Base-by-base conservation (phyloP, 495 filamentous ascomycete species). In the Penicillium verhagenii region DNA sequence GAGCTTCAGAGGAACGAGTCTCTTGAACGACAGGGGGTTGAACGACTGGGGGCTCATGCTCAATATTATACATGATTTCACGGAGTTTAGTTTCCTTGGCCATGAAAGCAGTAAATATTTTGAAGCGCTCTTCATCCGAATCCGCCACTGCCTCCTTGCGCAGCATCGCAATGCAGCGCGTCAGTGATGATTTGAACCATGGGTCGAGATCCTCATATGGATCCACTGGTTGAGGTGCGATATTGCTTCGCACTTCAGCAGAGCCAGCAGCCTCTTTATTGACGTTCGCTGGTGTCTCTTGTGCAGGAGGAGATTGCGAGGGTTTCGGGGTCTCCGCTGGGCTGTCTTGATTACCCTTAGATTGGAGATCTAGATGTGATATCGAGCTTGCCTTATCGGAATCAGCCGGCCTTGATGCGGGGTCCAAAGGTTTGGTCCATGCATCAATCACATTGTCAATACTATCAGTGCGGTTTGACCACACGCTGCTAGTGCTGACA, bases 101-200 rank as follows among this genome's bases (percentile, higher is more conserved):
- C 35, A 72, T 72, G 48, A 82, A 82, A 8, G 73, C 69, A 3
- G 72, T 79, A 49, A 82, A 82, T 24, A 81, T 73, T 48, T 76
- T 75, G 50, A 73, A 72, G 26, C 78, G 74, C 42, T 82, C 79
- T 48, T 71, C 65, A 49, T 82, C 76, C 2, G 72, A 75, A 43
- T 77, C 72, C 10, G 76, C 78, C 21, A 74, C 71, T 19, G 74
- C 72, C 58, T 82, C 79, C 57, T 82, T 80, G 23, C 74, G 77
- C 20, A 82, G 57, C 77, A 81, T 81, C 8, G 77, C 71, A 16
- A 79, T 67, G 58, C 75, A 82, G 20, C 79, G 77, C 24, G 72
- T 70, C 29, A 82, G 54, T 40, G 79, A 82, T 9, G 79, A 79
- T 57, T 73, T 77, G 23, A 66, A 79, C 79, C 78, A 81, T 2